Base-by-base conservation (phyloP, 1,139 yeast species). In the Blastobotrys serpentis region DNA sequence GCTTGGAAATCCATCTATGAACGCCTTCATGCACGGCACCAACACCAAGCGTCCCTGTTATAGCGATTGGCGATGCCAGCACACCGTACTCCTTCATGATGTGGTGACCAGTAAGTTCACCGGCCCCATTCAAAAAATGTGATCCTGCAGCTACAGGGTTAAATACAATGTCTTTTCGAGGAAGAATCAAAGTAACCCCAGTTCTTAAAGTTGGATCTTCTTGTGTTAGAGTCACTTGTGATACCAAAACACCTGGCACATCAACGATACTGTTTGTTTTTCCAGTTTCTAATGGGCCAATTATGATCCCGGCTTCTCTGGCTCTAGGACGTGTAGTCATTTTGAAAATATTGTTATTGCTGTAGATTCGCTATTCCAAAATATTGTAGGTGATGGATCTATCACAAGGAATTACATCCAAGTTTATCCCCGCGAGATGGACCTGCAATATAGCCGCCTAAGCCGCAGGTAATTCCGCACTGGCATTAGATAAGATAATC, bases 21-120 rank as follows among this genome's bases (percentile, higher is more conserved):
- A 29, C 32, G 4, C 32, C 32, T 11, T 29, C 32, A 11, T 29
- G 32, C 13, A 29, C 32, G 7, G 32, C 32, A 14, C 32, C 32
- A 11, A 29, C 32, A 11, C 32, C 32, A 11, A 29, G n/a, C n/a
- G 32, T 29, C 7, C 32, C 32, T 11, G 32, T 29, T 29, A 29
- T 29, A 4, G 32, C 32, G 4, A 29, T 11, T 6, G 32, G 32
- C 4, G 32, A 29, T 4, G 32, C 32, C n/a, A 29, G n/a, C 4
- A 29, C 32, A 11, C 32, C 32, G 13, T 29, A 29, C 32, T 29
- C 32, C 13, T 29, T 29, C 32, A 29, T 29, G 32, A 29, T 29
- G 13, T 29, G 32, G 13, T 29, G 32, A 4, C 32, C 32, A 10
- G 32, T 29, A 4, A 29, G 32, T 29, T 29, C 32, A 7, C 32